Base-by-base conservation (phyloP, 2,329 filamentous ascomycete genomes). In the Phialemonium atrogriseum region DNA sequence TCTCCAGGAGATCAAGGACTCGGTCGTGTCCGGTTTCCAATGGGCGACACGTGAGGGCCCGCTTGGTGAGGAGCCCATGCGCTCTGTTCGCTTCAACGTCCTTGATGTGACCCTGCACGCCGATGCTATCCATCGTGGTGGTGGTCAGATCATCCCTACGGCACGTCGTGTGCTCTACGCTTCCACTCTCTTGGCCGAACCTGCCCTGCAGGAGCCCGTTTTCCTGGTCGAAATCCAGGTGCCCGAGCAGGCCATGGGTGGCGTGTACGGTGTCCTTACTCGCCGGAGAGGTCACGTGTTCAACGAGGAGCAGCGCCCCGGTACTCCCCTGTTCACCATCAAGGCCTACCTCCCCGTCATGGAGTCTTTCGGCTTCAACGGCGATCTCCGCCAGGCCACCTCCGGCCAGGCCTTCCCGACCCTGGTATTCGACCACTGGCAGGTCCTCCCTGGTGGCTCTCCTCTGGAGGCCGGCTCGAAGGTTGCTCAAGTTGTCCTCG, bases 1-100 rank as follows among this genome's bases (percentile, higher is more conserved):
- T 81, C 78, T 98, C 59, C 91, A 86, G 74, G 91, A 98, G 84
- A 98, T 98, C 80, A 98, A 98, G 84, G 91, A 98, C 62, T 96
- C 89, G 41, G 82, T 96, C 52, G 88, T 96, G 59, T 96, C 91
- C 51, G 91, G 91, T 80, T 98, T 98, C 87, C 91, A 98, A 70
- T 98, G 91, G 91, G 91, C 91, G 49, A 86, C 85, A 53, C 83
- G 89, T 60, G 91, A 98, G 77, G 91, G 91, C 73, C 91, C 91
- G 55, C 69, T 98, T 59, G 88, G 84, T 52, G 91, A 98, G 71
- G 91, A 98, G 80, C 91, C 91, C 54, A 89, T 98, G 87, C 85
- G 91, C 62, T 81, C 81, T 49, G 67, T 93, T 66, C 86, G 91
- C 72, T 98, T 94, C 79, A 98, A 98, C 82, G 81, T 98, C 64